Conservation (phyloP, 2,329 filamentous ascomycete genomes). For the Magnaporthales sp. region DNA sequence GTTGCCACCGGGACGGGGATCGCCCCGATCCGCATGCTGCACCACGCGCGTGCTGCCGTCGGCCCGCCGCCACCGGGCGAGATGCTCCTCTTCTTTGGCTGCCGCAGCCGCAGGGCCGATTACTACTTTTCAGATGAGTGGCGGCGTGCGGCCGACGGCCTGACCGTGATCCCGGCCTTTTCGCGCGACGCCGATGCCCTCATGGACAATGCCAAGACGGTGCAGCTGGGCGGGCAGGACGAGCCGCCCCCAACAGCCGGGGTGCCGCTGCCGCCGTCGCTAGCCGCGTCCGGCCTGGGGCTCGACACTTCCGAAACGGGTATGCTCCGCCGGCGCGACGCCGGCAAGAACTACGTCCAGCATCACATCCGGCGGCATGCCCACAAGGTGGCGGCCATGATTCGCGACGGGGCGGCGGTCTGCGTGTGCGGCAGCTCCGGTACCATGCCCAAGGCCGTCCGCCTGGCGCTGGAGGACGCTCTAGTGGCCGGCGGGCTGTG, state of each 20-base stretch:
- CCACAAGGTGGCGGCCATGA: constrained; percentile 22
- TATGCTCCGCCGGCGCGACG: constrained; percentile 8
- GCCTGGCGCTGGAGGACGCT: constrained; percentile 39
- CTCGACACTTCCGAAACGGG: neutral
- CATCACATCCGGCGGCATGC: constrained; percentile 39
- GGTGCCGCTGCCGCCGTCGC: neutral
- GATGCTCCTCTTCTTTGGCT: constrained; percentile 71
- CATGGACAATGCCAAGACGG: neutral
- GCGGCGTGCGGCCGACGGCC: constrained; percentile 24
- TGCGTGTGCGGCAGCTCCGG: constrained; percentile 48
- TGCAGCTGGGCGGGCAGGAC: neutral
- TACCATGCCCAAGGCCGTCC: constrained; percentile 49
- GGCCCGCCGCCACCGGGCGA: constrained; percentile 14
- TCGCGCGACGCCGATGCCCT: constrained; percentile 30
- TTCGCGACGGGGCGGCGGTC: constrained; percentile 35
- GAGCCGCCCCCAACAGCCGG: neutral
- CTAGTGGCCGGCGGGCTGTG: constrained; percentile 28
- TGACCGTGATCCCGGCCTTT: constrained; percentile 35
- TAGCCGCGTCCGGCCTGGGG: neutral
- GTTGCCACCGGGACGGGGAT: constrained; percentile 82
- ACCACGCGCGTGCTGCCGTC: constrained; percentile 36
- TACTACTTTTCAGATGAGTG: constrained; percentile 80
- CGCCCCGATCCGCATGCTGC: constrained; percentile 77
- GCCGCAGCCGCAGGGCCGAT: constrained; percentile 64
- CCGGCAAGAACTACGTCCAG: constrained; percentile 47